A percentile compares a stretch with the other conserved stretches of the same genome.
Conservation (phyloP, 2,329 filamentous ascomycete species). For the Teratosphaeria zuluensis region DNA sequence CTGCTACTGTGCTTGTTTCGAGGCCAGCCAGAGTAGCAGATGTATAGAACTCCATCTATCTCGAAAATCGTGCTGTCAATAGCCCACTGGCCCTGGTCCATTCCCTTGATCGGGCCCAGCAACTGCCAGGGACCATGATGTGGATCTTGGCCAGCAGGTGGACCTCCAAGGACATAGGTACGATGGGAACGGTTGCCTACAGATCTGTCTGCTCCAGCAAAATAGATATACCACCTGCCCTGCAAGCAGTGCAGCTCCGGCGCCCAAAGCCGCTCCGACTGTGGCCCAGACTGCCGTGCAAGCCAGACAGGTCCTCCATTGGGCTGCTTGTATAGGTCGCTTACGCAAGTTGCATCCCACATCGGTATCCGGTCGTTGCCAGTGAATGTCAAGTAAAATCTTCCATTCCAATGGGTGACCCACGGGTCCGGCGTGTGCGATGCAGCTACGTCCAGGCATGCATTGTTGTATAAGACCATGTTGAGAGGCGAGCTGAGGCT, state of each 20-base stretch:
- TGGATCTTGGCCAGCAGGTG: constrained; percentile 22
- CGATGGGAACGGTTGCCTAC: constrained; percentile 37
- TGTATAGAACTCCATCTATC: constrained; percentile 29
- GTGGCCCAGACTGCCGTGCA: constrained; percentile 11
- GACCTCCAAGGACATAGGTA: constrained; percentile 38
- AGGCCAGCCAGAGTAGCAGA: constrained; percentile 40
- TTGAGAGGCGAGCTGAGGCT: not conserved
- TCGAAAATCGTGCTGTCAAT: constrained; percentile 39
- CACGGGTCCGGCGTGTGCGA: constrained; percentile 36
- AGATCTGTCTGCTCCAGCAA: constrained; percentile 31
- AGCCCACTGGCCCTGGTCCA: constrained; percentile 36
- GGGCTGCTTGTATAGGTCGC: constrained; percentile 29
- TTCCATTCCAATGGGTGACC: constrained; percentile 30
- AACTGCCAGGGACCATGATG: constrained; percentile 31
- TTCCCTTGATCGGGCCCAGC: constrained; percentile 31
- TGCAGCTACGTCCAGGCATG: constrained; percentile 34
- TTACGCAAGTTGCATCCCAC: constrained; percentile 32
- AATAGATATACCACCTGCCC: constrained; percentile 47
- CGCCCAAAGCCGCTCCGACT: constrained; percentile 37
- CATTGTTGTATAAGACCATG: constrained; percentile 20
- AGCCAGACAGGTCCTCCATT: constrained; percentile 32
- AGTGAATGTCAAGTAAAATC: constrained; percentile 40
- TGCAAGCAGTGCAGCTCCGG: constrained; percentile 45
- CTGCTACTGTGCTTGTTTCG: constrained; percentile 16
- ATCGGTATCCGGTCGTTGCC: constrained; percentile 36